Conservation (phyloP, 2,329 filamentous ascomycete species). For the Sphaceloma murrayae region DNA sequence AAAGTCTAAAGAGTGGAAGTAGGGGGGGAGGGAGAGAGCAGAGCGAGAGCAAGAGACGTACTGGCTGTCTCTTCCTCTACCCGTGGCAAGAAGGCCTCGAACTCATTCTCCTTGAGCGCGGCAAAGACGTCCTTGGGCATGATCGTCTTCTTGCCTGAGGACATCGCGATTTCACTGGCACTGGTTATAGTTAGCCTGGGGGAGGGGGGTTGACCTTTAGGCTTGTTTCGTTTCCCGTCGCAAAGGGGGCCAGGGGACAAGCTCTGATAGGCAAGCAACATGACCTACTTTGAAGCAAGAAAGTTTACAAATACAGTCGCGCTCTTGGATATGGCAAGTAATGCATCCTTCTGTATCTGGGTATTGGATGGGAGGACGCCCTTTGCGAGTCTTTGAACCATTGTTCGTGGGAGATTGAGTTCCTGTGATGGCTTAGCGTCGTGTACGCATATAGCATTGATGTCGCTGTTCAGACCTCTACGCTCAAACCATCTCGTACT, state of each 20-base stretch:
- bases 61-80: constrained; percentile 69
- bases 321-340: constrained; percentile 69
- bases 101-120: constrained; percentile 67
- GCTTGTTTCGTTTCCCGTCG: no score
- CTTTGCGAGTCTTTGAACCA: constrained; percentile 70
- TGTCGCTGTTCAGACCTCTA: constrained; percentile 36
- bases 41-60: no score
- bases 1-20: no score
- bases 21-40: no score
- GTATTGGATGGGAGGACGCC: constrained; percentile 71
- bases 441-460: constrained; percentile 6
- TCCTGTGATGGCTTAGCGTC: constrained; percentile 43
- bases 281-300: constrained; percentile 59
- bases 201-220: no score
- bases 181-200: constrained; percentile 36
- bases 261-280: not conserved
- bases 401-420: constrained; percentile 67
- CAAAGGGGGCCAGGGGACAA: no score
- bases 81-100: constrained; percentile 58
- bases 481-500: constrained; percentile 28
- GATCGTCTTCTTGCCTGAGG: constrained; percentile 67
- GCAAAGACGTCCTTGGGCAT: constrained; percentile 65
- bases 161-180: constrained; percentile 60
- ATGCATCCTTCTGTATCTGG: constrained; percentile 72
- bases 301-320: constrained; percentile 79